A percentile compares a stretch with the other conserved stretches of the same genome.
Evolutionary conservation across 2,329 filamentous ascomycete species (phyloP).

Genomic region (Emmonsiellopsis sp.): DNA sequence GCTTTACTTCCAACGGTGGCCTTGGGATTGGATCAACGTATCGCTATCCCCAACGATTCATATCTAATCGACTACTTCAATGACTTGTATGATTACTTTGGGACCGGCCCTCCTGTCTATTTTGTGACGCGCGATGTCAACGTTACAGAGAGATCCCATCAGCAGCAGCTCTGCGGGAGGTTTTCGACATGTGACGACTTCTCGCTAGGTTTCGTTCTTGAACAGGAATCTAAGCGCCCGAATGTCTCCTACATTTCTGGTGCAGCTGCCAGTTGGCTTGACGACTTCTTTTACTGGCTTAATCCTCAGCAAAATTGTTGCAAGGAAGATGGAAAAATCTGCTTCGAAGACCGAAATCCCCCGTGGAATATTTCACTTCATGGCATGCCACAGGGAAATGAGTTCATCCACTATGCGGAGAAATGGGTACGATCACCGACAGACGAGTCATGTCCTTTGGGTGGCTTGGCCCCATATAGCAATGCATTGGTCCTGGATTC

Average conservation of each 20-base stretch:
- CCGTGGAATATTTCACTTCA: conserved; percentile 81
- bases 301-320: conserved; percentile 78
- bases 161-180: conserved; percentile 80
- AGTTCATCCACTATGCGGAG: conserved; percentile 78
- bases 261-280: conserved; percentile 88
- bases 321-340: conserved; percentile 59
- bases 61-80: conserved; percentile 97
- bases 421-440: conserved; percentile 78
- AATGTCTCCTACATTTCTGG: conserved; percentile 82
- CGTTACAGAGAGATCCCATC: conserved; percentile 62
- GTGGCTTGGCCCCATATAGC: conserved; percentile 78
- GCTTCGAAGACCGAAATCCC: conserved; percentile 68
- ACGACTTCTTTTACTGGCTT: conserved; percentile 95
- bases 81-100: conserved; percentile 87
- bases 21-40: conserved; percentile 86
- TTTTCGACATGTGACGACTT: conserved; percentile 81
- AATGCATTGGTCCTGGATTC: conserved; percentile 72
- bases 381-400: conserved; percentile 88
- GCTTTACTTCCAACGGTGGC: conserved; percentile 76
- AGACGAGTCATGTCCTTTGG: conserved; percentile 74
- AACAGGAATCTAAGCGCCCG: conserved; percentile 85
- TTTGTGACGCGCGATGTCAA: conserved; percentile 83
- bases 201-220: conserved; percentile 81
- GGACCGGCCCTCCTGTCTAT: conserved; percentile 86
- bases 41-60: conserved; percentile 85